Base-by-base conservation (phyloP, 2,329 filamentous ascomycete genomes). In the Hypoxylon sp. region DNA sequence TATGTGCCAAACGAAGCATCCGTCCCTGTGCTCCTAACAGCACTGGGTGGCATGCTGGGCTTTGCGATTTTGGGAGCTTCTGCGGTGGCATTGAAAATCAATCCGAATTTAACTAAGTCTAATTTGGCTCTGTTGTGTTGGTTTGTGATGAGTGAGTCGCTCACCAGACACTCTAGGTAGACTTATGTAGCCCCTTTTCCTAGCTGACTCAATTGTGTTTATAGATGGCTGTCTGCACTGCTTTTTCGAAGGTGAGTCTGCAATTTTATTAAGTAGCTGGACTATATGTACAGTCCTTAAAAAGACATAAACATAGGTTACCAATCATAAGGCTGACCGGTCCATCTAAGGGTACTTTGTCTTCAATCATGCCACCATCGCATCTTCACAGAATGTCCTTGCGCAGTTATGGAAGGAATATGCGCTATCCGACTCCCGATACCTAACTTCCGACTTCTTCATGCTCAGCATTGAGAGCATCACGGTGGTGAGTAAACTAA, bases 331-430 rank as follows among this genome's bases (percentile, higher is more conserved):
- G n/a, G 17, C 36, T 7, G 13, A 3, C 52, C 9, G 19, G 10
- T 25, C 60, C 23, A 58, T 25, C 19, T 14, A 55, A 90, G 88
- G 90, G 38, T 97, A 97, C 79, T 97, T 93, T 77, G 85, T 94
- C 68, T 79, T 87, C 69, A 89, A 94, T 77, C 91, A 93, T 77
- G 80, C 82, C 21, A 82, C 81, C 23, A 85, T 97, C 77, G 88
- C 89, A 0, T 82, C 86, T 10, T 88, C 88, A 65, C 90, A 93
- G 77, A 89, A 90, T 60, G 81, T 96, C 6, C 91, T 94, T 62
- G 93, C 91, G 2, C 93, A 97, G 82, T 83, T 97, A 48, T 97
- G 94, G 94, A 97, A 97, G 77, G 94, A 97, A 80, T 97, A 97
- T 78, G 86, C 92, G 2, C 85, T 94, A 34, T 94, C 92, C 2